Evolutionary conservation across 495 filamentous ascomycete species (phyloP), one percentile per base, ranked within the genome.

Genomic region (Penicillium crystallinum): DNA sequence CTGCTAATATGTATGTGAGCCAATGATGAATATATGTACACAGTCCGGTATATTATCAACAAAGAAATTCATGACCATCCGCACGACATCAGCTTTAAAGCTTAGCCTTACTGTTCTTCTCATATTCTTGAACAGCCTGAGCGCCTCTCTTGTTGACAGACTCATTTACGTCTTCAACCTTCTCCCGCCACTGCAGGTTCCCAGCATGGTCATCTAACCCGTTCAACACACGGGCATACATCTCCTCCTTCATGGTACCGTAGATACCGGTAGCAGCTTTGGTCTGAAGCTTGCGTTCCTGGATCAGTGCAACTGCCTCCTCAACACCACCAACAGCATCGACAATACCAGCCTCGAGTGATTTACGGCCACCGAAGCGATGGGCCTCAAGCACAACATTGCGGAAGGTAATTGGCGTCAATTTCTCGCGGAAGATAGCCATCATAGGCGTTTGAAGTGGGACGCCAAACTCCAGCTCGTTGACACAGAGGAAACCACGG

Each of bases 391-490:
- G 71, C 11, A 90, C 78, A 43, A 90, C 70, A 34, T 67, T 64
- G 4, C 84, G 78, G 66, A 86, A 88, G 0, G 76, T 76, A 4
- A 61, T 46, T 1, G 75, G 61, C 1, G 68, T 38, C 1, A 85
- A 57, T 64, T 93, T 93, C 46, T 84, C 66, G 8, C 86, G 72
- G 66, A 91, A 91, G 33, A 91, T 80, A n/a, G 70, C 66, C 54
- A 77, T 77, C 87, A 93, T 89, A 10, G 87, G 77, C 1, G 85
- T 73, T 40, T 81, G 76, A 10, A 93, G 74, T 8, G 86, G 83
- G 0, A 84, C 82, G 14, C 88, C 87, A 23, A 91, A 84, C 10
- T 90, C 86, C 3, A 91, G 68, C 66, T 91, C 89, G 61, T 91
- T 91, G 38, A 91, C 61, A 64, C 88, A 91, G 11, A 85, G 64